These are phyloP conservation scores for Ammopiptanthus mongolicus DNA, from an alignment of 306 rosid genomes.

Conservation along the genomic window DNA sequence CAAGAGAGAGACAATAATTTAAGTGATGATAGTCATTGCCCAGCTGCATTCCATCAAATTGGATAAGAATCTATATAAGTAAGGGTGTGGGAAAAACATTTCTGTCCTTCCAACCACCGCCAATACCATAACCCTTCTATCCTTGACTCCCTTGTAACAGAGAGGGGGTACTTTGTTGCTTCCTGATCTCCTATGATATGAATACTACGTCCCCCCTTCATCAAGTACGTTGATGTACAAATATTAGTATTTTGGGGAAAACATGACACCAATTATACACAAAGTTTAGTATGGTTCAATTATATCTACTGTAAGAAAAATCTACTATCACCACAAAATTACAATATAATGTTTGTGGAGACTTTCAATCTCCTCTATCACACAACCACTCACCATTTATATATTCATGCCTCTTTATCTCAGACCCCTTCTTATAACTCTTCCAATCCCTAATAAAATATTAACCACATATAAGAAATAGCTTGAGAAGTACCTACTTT, in stretches of 20 bases:
- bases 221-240: no score
- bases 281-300: background rate
- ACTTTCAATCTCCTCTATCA: no score
- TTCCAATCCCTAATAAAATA: no score
- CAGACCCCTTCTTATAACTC: no score
- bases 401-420: no score
- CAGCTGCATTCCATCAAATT: conserved; percentile 28
- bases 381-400: no score
- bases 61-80: conserved; percentile 44
- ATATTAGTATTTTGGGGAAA: background rate
- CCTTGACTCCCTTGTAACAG: conserved; percentile 21
- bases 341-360: no score
- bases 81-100: conserved; percentile 49
- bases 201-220: no score
- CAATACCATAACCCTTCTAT: conserved; percentile 50
- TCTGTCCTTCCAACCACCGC: conserved; percentile 63
- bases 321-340: no score
- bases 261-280: background rate
- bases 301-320: no score
- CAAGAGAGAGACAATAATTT: conserved; percentile 3
- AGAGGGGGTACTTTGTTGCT: conserved; percentile 17
- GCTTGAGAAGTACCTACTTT: no score
- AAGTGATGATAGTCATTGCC: background rate
- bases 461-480: no score
- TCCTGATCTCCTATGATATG: conserved; percentile 1